Percentiles rank a stretch among this genome's conserved stretches.
Evolutionary conservation across 345 rosid species (phyloP).

Genomic region (Lumnitzera racemosa): DNA sequence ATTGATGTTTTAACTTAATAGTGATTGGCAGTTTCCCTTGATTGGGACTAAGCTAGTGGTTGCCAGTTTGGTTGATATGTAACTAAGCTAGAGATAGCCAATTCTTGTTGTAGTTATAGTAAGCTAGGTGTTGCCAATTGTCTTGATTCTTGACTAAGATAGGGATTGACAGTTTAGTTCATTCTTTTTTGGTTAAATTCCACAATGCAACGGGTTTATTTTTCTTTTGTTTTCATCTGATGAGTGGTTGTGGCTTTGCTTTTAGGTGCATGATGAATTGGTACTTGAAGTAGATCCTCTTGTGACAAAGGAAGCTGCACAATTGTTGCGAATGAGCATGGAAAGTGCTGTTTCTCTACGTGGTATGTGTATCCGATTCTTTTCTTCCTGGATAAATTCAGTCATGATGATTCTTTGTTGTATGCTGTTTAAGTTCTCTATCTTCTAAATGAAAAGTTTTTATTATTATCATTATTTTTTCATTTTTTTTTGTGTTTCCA

Average conservation of each 20-base stretch:
- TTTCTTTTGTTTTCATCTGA: neutral
- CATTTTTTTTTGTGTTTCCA: constrained; percentile 21
- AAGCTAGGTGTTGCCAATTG: no score
- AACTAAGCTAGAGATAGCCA: no score
- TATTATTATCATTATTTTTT: constrained; percentile 1
- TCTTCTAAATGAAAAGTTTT: constrained; percentile 6
- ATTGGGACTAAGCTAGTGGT: no score
- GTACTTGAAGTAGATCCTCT: constrained; percentile 76
- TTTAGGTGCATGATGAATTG: constrained; percentile 88
- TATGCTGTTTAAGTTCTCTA: neutral
- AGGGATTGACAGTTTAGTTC: neutral
- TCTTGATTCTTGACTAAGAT: no score
- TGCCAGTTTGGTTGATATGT: no score
- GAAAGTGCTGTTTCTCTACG: constrained; percentile 70
- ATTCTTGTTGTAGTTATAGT: no score
- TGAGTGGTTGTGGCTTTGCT: constrained; percentile 1
- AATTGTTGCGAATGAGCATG: constrained; percentile 61
- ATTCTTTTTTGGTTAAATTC: neutral
- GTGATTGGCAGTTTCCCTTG: no score
- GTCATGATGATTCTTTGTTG: neutral
- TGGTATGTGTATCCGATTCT: constrained; percentile 23
- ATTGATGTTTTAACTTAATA: no score
- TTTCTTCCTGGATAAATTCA: no score
- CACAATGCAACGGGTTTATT: neutral
- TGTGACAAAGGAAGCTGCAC: constrained; percentile 69